Evolutionary conservation across 495 filamentous ascomycete genomes (phyloP).

Genomic region (Tuber indicum): DNA sequence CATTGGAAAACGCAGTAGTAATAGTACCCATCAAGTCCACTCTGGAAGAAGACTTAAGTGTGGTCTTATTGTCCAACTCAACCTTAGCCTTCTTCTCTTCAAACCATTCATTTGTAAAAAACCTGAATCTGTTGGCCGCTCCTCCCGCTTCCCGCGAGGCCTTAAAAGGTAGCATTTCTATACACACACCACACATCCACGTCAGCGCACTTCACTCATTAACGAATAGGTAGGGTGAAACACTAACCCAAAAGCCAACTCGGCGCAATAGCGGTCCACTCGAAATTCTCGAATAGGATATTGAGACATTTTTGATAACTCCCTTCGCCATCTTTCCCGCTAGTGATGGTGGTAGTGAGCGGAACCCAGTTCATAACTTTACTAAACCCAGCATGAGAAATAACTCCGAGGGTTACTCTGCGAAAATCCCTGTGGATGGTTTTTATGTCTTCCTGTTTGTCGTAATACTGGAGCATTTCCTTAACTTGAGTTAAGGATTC

Average conservation of each 20-base stretch:
- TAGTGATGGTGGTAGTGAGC: neutral
- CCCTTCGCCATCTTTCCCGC: neutral
- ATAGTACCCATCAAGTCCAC: neutral
- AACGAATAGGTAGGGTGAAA: neutral
- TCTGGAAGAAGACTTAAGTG: neutral
- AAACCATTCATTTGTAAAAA: neutral
- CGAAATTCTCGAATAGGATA: neutral
- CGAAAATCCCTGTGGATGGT: neutral
- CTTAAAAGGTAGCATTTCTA: neutral
- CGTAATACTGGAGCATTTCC: neutral
- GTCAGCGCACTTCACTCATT: neutral
- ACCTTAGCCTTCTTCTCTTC: neutral
- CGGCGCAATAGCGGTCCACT: neutral
- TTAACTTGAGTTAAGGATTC: neutral
- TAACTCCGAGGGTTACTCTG: neutral
- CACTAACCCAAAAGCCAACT: neutral
- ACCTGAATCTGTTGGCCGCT: neutral
- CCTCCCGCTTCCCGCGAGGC: neutral
- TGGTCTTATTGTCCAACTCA: neutral
- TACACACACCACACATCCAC: neutral
- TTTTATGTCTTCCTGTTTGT: neutral
- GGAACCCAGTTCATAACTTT: neutral
- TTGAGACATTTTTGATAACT: neutral
- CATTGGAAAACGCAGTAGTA: neutral
- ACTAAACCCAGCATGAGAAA: neutral